phyloP scores from a whole-genome alignment of 345 rosid genomes.

The Brassica napus region Da-Ae NC_063445.1:25104501-25105000 shows the following conservation, averaged over 20 bases:
- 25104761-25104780: slow-evolving; percentile 7
- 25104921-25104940: slow-evolving; percentile 33
- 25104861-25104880: slow-evolving; percentile 13
- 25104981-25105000: neutral
- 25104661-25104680: slow-evolving; percentile 3
- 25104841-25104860: slow-evolving; percentile 30
- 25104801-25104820: neutral
- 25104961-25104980: slow-evolving; percentile 21
- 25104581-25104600: neutral
- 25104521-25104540: neutral
- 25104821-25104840: slow-evolving; percentile 1
- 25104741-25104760: slow-evolving; percentile 1
- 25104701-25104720: neutral
- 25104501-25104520: neutral
- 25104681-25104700: slow-evolving; percentile 30
- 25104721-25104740: slow-evolving; percentile 7
- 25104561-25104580: neutral
- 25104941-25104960: slow-evolving; percentile 34
- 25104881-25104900: slow-evolving; percentile 15
- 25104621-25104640: slow-evolving; percentile 21
- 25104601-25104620: slow-evolving; percentile 24
- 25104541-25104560: slow-evolving; percentile 8
- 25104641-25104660: neutral
- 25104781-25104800: neutral
- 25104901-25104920: slow-evolving; percentile 15